Evolutionary conservation across 176 grass and related monocot genomes (phyloP), one percentile per base, ranked within the genome.

Genomic region (Neostapfia colusana): DNA sequence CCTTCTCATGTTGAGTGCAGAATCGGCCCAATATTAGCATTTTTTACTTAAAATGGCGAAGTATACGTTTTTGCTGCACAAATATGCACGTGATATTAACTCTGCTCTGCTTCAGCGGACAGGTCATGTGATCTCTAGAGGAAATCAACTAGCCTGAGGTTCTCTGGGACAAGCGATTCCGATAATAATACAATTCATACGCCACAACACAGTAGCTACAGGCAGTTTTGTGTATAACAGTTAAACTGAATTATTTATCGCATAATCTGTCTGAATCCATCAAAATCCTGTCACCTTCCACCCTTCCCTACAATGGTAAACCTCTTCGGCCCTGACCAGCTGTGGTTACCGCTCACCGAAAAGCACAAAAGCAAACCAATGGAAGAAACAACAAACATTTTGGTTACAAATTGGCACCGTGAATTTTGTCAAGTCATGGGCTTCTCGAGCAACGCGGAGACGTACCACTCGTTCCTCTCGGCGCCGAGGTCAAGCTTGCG

Each of bases 401-500:
- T 31, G 1, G 31, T 31, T 31, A 31, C 31, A 1, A 31, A 31
- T 16, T 1, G 46, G 0, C 26, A 18, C 26, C 26, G 4, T 10
- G 18, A 3, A 4, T 5, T 40, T 3, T 16, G 45, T 88, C 65
- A 96, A 18, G 83, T 66, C 89, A 90, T 82, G 75, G 93, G 88
- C 73, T 85, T 97, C 83, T 93, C 88, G 53, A 93, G 88, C 57
- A 93, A 21, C 72, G 93, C 90, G 40, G 93, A 97, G 63, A 97
- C 25, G 64, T 97, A 97, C 93, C 93, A 93, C 67, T 97, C 93
- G 74, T 97, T 93, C 76, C 86, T 97, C 69, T 86, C 85, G 5
- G 53, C 37, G 18, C 90, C 93, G 42, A 87, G 80, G 75, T 93
- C 93, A 24, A 93, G 83, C 80, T 97, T 97, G 10, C 77, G 80